Evolutionary conservation across 23 red algal genomes (phyloP), one percentile per base, ranked within the genome.

Genomic region (Gracilaria caudata): DNA sequence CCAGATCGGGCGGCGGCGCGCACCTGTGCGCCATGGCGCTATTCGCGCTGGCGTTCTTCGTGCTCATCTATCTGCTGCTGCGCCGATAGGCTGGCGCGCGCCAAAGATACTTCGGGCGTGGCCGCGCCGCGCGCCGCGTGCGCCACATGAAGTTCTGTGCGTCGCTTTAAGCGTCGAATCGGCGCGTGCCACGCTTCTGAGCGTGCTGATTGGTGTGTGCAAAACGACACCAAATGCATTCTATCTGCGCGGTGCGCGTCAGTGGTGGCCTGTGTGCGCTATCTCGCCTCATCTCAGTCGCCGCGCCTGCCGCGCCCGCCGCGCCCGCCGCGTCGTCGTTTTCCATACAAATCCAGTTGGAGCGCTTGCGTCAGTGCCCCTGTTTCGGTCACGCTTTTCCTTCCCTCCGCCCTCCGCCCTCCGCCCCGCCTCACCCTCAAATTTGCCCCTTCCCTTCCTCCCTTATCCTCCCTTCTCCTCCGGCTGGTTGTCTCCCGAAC

Each of bases 11-110:
- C n/a, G 56, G 85, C 23, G 85, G 51, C 35, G 56, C 45, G 24
- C 85, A 89, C 28, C 21, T 89, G 74, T 89, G 85, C 55, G 73
- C 61, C 4, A 38, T 89, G 24, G 44, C 57, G n/a, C 37, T 78
- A 12, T 89, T 89, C 41, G 70, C 85, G 25, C 54, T 79, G 37
- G 85, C 44, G 33, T 89, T 89, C 72, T 89, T 89, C 56, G 44
- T 76, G 32, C 72, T 89, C 47, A 68, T 89, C 44, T 89, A 89
- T 23, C 41, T 89, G 74, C 85, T 89, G 72, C 72, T 89, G 55
- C 68, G 85, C 32, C 72, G 85, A 47, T 75, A 75, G 40, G 7
- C 8, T 7, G 28, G 64, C 68, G 8, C 36, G 36, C 68, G 68
- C 35, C 68, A n/a, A n/a, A n/a, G n/a, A n/a, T n/a, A n/a, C 16